Evolutionary conservation across 208 protist species (phyloP), one percentile per base, ranked within the genome.

Genomic region (Borovskyia barvae): DNA sequence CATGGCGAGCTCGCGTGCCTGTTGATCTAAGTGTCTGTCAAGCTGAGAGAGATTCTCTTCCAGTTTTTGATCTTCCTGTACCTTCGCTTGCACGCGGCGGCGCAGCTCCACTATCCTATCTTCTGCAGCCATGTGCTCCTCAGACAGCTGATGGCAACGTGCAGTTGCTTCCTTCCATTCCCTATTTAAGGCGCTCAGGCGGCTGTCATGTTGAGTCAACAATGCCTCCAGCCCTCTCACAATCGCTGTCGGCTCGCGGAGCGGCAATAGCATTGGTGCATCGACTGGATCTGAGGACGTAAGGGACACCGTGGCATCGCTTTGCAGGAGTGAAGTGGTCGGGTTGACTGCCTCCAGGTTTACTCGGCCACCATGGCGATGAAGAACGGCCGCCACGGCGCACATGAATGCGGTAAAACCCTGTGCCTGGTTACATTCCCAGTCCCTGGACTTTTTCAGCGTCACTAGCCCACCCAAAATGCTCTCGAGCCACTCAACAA

Each of bases 1-100:
- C 75, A 89, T 66, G 1, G 83, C 84, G 15, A 95, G 64, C 54
- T 95, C 85, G 1, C 85, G 49, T n/a, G 83, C 83, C 50, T 95
- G 90, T 63, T 76, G 30, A 42, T 92, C 83, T 8, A 95, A 75
- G 43, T 92, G 82, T 2, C 22, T 49, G 30, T 93, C 86, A 7
- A 95, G 57, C 33, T 72, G 57, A 9, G 73, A 72, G 35, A 95
- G 58, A 37, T 72, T 90, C 54, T 75, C 66, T 74, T 95, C 86
- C 25, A 92, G 72, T 50, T 73, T 62, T 24, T 30, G 22, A 52
- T 95, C 90, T 40, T 93, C 90, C 25, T 78, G 60, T 47, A 92
- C 52, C 51, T 95, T 95, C 15, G 73, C 49, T 36, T 87, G 77
- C 28, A 95, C 90, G 9, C 74, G 76, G 17, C 72, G 77, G 6